Percentiles rank a stretch among this genome's conserved stretches.
Evolutionary conservation across 441 rosid genomes (phyloP).

Genomic region (Erysimum cheiri): DNA sequence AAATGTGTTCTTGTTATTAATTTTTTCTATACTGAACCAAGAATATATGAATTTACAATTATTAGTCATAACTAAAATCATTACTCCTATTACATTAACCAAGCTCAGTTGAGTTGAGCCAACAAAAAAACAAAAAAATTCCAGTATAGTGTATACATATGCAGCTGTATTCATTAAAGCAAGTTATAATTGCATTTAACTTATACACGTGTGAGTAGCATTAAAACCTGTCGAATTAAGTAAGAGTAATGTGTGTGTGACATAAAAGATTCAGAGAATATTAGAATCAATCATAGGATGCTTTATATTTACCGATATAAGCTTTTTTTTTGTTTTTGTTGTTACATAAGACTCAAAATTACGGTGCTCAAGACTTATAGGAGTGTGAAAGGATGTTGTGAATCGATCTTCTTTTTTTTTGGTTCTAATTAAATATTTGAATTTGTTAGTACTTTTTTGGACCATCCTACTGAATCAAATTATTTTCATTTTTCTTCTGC

Average conservation of each 20-base stretch:
- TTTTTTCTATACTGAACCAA: background rate
- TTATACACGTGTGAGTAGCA: conserved; percentile 21
- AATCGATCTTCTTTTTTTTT: too few relatives aligned
- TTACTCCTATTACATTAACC: too few relatives aligned
- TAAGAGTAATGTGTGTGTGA: conserved; percentile 8
- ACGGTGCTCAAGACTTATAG: conserved; percentile 10
- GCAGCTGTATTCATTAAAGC: background rate
- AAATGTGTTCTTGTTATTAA: background rate
- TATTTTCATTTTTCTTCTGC: conserved; percentile 26
- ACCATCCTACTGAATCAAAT: conserved; percentile 30
- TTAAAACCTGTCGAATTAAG: conserved; percentile 8
- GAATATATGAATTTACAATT: conserved; percentile 2
- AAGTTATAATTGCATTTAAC: conserved; percentile 19
- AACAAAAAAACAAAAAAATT: too few relatives aligned
- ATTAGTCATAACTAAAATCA: background rate
- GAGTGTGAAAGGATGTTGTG: conserved; percentile 13
- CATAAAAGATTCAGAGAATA: conserved; percentile 10
- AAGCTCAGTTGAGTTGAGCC: too few relatives aligned
- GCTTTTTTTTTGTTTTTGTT: too few relatives aligned
- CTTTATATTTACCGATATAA: background rate
- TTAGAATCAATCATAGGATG: conserved; percentile 4
- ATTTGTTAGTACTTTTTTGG: conserved; percentile 36
- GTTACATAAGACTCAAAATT: conserved; percentile 1
- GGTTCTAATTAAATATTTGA: background rate
- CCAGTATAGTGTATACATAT: too few relatives aligned